Evolutionary conservation across 768 basidiomycete genomes (phyloP), one percentile per base, ranked within the genome.

Genomic region (Psilocybe sp.): DNA sequence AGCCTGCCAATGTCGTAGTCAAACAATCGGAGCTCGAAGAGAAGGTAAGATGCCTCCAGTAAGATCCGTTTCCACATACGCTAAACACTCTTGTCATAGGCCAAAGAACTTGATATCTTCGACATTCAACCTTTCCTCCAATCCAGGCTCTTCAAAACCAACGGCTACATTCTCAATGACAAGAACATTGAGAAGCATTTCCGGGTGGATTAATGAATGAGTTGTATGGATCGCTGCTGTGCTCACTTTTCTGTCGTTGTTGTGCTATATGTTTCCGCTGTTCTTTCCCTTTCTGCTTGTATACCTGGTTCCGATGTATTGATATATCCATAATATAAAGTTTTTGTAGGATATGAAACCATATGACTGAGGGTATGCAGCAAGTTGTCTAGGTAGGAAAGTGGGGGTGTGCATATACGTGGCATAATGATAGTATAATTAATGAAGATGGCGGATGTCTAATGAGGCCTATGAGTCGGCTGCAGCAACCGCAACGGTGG

Each of bases 71-170:
- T 19, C 11, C 13, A 42, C 18, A 40, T 12, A 23, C 32, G 23
- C 41, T 50, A 9, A 43, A 28, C 7, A 10, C 8, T n/a, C 4
- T 35, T 16, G 37, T 40, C 50, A 10, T 57, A 96, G 93, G 92
- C 94, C 8, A 97, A 96, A 63, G 97, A 98, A 44, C 87, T 97
- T 57, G 97, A 99, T 56, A 98, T 98, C 44, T 98, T 87, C 62
- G 95, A 98, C 62, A 81, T 87, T 31, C 70, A 79, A 15, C 82
- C 92, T 4, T 99, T 98, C 82, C 67, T 97, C 61, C 78, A 74
- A 32, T 94, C 91, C 2, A 86, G 84, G 56, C 64, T 99, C 20
- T 99, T 99, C 67, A 61, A 72, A 13, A 76, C 90, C 11, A 99
- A 99, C 60, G 96, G 96, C 2, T 99, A 98, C 71, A 82, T 80